These are phyloP conservation scores for Tephrocybe rancida DNA, from an alignment of 768 basidiomycete species.

Conservation along the genomic window DNA sequence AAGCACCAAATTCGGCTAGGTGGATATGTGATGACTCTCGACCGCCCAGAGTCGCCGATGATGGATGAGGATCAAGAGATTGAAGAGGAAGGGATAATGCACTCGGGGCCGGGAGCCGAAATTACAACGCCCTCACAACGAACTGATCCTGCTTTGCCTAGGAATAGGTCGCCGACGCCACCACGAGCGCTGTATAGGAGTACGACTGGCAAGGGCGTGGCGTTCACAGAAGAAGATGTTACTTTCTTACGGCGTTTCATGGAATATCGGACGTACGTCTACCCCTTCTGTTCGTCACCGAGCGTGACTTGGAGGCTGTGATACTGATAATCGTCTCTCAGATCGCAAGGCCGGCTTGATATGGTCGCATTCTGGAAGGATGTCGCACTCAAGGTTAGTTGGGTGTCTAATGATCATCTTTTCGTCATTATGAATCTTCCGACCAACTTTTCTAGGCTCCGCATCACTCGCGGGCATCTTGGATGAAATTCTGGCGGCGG, in stretches of 20 bases:
- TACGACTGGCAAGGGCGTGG: conserved; percentile 89
- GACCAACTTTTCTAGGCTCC: conserved; percentile 58
- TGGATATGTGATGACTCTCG: conserved; percentile 77
- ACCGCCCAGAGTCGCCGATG: conserved; percentile 47
- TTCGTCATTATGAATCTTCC: conserved; percentile 1
- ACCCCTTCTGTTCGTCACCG: neutral
- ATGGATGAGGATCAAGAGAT: conserved; percentile 45
- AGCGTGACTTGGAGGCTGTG: neutral
- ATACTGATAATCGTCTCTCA: conserved; percentile 21
- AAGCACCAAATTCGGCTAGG: conserved; percentile 91
- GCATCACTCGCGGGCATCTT: conserved; percentile 88
- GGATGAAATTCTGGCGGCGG: conserved; percentile 93
- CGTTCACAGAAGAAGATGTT: conserved; percentile 85
- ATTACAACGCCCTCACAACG: conserved; percentile 34
- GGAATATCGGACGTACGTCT: conserved; percentile 70
- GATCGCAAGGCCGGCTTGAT: conserved; percentile 61
- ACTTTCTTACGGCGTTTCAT: conserved; percentile 76
- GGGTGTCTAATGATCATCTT: neutral
- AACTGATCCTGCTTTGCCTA: conserved; percentile 27
- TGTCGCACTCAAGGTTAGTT: conserved; percentile 61
- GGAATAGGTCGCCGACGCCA: conserved; percentile 78
- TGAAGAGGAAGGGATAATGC: conserved; percentile 38
- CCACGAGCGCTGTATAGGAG: conserved; percentile 79
- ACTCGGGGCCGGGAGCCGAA: conserved; percentile 34
- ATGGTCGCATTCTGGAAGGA: conserved; percentile 86